phyloP scores from a whole-genome alignment of 1,139 yeast species.

The Tardiomyces digboiensis region DNA sequence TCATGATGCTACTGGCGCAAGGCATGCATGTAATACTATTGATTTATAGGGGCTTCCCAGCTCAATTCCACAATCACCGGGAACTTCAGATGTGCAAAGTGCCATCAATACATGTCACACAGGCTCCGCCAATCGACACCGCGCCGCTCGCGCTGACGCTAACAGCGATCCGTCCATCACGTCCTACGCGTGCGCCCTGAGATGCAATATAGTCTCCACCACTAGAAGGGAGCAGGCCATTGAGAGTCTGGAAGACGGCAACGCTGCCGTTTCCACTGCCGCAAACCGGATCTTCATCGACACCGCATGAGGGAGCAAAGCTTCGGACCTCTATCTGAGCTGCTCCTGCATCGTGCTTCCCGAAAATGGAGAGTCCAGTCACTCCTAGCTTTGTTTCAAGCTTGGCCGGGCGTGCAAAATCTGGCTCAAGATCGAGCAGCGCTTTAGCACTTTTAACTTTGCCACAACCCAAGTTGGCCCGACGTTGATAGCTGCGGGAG shows the following conservation, averaged over 20 bases:
- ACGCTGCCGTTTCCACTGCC: constrained; percentile 17
- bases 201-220: constrained; percentile 4
- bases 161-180: constrained; percentile 1
- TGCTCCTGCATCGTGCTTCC: constrained; percentile 10
- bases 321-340: constrained; percentile 11
- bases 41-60: too few species aligned
- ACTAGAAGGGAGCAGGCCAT: neutral
- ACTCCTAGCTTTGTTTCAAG: constrained; percentile 1
- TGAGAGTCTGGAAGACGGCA: constrained; percentile 6
- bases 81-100: neutral
- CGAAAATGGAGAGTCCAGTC: too few species aligned
- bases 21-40: too few species aligned
- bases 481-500: constrained; percentile 4
- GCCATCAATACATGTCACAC: neutral
- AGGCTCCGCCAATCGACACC: neutral
- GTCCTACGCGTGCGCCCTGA: constrained; percentile 10
- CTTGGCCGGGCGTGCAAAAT: constrained; percentile 1
- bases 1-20: neutral
- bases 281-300: constrained; percentile 15
- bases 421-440: constrained; percentile 4
- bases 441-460: constrained; percentile 2
- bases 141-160: neutral
- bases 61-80: neutral
- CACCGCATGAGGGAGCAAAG: constrained; percentile 7
- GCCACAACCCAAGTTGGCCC: constrained; percentile 12